Evolutionary conservation across 2,329 filamentous ascomycete genomes (phyloP).

Genomic region (Leptographium lundbergii): DNA sequence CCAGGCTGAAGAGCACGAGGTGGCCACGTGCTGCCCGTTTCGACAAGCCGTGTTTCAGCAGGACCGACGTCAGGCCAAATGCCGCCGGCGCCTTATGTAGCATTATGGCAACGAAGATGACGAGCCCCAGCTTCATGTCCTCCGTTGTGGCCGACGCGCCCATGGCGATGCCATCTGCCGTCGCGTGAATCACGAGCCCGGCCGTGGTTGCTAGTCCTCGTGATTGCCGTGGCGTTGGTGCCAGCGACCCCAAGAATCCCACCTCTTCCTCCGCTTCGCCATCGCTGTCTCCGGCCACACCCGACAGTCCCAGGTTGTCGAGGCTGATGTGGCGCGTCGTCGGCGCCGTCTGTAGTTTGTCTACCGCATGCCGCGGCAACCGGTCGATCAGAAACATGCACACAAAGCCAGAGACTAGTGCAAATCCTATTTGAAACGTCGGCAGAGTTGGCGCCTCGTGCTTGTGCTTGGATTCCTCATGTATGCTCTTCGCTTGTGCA

Average conservation of each 20-base stretch:
- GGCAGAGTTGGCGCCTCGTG: slow-evolving; percentile 34
- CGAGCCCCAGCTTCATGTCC: slow-evolving; percentile 66
- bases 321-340: slow-evolving; percentile 77
- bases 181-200: slow-evolving; percentile 90
- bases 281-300: slow-evolving; percentile 7
- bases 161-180: slow-evolving; percentile 89
- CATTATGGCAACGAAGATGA: slow-evolving; percentile 95
- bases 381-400: slow-evolving; percentile 96
- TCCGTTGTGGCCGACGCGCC: slow-evolving; percentile 72
- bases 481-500: too few species aligned
- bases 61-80: slow-evolving; percentile 81
- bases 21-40: slow-evolving; percentile 77
- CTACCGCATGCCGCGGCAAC: slow-evolving; percentile 58
- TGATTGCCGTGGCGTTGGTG: slow-evolving; percentile 43
- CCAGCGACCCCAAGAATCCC: slow-evolving; percentile 45
- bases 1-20: slow-evolving; percentile 80
- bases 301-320: slow-evolving; percentile 51
- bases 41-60: slow-evolving; percentile 81
- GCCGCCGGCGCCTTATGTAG: slow-evolving; percentile 93
- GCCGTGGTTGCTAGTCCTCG: slow-evolving; percentile 72
- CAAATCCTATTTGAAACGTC: slow-evolving; percentile 71
- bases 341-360: slow-evolving; percentile 50
- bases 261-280: slow-evolving; percentile 39
- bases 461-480: slow-evolving; percentile 13
- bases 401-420: slow-evolving; percentile 77